These are phyloP conservation scores for Plasmodium cynomolgi DNA, from an alignment of 169 alveolate species.

Conservation along the genomic window DNA sequence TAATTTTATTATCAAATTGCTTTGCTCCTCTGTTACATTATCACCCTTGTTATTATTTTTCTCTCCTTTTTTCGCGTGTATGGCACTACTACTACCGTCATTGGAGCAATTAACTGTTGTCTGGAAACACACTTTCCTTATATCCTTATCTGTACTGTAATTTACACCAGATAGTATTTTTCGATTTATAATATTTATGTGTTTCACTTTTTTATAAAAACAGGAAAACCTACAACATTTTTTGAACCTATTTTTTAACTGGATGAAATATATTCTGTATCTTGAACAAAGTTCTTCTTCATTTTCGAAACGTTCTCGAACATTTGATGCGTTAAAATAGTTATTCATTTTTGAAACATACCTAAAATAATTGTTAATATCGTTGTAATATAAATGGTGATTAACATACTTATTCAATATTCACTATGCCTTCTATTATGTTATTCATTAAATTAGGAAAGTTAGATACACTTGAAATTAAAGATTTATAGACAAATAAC, in stretches of 20 bases:
- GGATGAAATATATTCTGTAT: not conserved
- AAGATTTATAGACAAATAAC: slow-evolving; percentile 47
- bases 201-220: not conserved
- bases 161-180: slow-evolving; percentile 14
- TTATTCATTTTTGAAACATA: slow-evolving; percentile 3
- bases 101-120: not conserved
- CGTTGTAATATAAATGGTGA: slow-evolving; percentile 42
- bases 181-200: slow-evolving; percentile 17
- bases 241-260: not conserved
- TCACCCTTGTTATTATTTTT: not conserved
- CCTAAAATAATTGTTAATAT: slow-evolving; percentile 44
- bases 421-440: slow-evolving; percentile 30
- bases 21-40: not conserved
- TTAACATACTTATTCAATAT: slow-evolving; percentile 32
- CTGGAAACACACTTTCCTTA: not conserved
- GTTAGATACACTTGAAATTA: slow-evolving; percentile 33
- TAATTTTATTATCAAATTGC: slow-evolving; percentile 21
- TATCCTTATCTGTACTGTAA: not conserved
- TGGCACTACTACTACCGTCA: not conserved
- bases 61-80: not conserved
- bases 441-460: slow-evolving; percentile 66
- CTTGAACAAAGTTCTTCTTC: not conserved
- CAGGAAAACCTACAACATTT: not conserved
- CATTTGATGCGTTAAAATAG: not conserved
- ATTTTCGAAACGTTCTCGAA: not conserved